Conservation (phyloP, 352 stramenopile species). For the Pythium phragmitis region DNA sequence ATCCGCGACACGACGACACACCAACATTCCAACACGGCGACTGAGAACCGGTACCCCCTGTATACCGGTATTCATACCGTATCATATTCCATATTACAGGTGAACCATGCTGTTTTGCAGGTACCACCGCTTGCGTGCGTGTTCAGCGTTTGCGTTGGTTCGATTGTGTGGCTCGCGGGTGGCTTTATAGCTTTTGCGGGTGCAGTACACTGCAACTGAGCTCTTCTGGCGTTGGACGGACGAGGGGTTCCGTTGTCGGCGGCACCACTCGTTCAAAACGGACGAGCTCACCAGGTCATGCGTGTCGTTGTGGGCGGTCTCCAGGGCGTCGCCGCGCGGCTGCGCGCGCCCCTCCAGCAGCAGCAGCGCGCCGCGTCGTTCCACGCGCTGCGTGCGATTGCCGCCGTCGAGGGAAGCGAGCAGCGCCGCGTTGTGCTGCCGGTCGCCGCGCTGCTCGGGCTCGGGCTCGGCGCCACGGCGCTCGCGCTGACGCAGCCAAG, state of each 20-base stretch:
- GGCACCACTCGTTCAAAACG: slow-evolving; percentile 33
- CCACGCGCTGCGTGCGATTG: slow-evolving; percentile 32
- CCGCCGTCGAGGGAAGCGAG: slow-evolving; percentile 20
- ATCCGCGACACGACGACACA: neutral
- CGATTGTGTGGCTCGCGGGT: slow-evolving; percentile 7
- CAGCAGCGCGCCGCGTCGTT: slow-evolving; percentile 7
- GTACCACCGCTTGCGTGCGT: neutral
- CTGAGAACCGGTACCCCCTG: slow-evolving; percentile 1
- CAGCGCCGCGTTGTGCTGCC: slow-evolving; percentile 15
- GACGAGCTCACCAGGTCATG: slow-evolving; percentile 24
- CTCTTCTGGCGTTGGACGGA: neutral
- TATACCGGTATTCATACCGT: neutral
- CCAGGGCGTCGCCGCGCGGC: slow-evolving; percentile 6
- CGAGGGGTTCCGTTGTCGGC: neutral
- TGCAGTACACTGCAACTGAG: neutral
- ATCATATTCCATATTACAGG: no score
- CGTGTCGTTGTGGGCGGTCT: slow-evolving; percentile 17
- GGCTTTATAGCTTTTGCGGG: slow-evolving; percentile 11
- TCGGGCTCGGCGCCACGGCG: slow-evolving; percentile 35
- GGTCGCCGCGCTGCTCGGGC: slow-evolving; percentile 42
- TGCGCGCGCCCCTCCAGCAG: slow-evolving; percentile 1
- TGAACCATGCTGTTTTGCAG: no score
- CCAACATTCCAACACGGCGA: neutral
- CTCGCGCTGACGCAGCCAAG: slow-evolving; percentile 25
- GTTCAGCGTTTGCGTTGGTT: neutral